Evolutionary conservation across 805 yeast species (phyloP).

Genomic region (Barnettozyma botsteinii): DNA sequence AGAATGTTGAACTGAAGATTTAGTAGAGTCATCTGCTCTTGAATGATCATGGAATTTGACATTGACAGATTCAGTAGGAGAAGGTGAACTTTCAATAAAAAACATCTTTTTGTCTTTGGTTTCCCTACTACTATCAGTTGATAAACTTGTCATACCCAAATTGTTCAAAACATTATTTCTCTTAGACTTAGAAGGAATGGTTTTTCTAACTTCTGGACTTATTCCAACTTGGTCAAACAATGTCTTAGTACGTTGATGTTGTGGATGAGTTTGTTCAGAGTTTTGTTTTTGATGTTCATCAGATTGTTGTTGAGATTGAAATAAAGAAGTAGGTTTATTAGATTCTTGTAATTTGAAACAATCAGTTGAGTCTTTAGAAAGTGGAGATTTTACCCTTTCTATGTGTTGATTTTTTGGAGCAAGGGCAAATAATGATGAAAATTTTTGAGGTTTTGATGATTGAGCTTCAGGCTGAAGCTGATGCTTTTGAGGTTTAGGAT

Average conservation of each 20-base stretch:
- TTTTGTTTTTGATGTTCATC: not conserved
- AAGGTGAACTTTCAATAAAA: conserved; percentile 28
- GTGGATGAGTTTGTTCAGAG: conserved; percentile 3
- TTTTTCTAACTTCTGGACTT: conserved; percentile 19
- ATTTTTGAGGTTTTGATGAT: not conserved
- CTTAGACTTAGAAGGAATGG: conserved; percentile 11
- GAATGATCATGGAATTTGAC: not conserved
- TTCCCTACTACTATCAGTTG: conserved; percentile 4
- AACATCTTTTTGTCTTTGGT: conserved; percentile 25
- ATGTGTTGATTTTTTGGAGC: conserved; percentile 1
- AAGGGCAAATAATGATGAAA: conserved; percentile 5
- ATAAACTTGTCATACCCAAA: conserved; percentile 24
- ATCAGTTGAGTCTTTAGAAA: conserved; percentile 20
- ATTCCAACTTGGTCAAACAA: conserved; percentile 24
- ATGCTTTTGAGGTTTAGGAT: not conserved
- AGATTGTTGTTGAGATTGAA: not conserved
- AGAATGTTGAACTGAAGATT: not conserved
- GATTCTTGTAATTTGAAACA: not conserved
- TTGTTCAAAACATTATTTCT: conserved; percentile 23
- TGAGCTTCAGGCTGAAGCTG: conserved; percentile 1
- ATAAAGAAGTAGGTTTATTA: not conserved
- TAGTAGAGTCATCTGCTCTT: conserved; percentile 4
- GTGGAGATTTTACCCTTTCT: conserved; percentile 20
- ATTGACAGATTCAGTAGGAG: conserved; percentile 23
- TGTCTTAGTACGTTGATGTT: conserved; percentile 6